Percentiles rank a stretch among this genome's conserved stretches.
phyloP scores from a whole-genome alignment of 352 stramenopile genomes.

The Globisporangium lucens region DNA sequence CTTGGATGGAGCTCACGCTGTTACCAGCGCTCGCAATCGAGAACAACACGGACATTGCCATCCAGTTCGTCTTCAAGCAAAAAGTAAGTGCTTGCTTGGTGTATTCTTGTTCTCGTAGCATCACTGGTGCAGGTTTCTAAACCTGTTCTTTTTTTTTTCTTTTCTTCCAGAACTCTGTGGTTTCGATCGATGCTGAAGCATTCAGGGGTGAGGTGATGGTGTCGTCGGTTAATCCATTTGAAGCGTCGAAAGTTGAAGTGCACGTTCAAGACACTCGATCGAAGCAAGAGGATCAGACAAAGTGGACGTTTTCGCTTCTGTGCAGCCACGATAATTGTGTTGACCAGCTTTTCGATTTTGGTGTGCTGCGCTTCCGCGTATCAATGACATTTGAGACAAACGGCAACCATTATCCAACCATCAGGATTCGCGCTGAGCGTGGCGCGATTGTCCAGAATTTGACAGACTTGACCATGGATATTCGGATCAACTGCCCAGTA shows the following conservation, averaged over 20 bases:
- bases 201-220: conserved; percentile 20
- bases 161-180: neutral
- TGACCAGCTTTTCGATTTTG: conserved; percentile 36
- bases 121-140: neutral
- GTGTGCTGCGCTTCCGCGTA: conserved; percentile 24
- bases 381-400: conserved; percentile 12
- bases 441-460: conserved; percentile 13
- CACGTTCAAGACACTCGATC: neutral
- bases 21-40: conserved; percentile 41
- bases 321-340: conserved; percentile 8
- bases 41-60: conserved; percentile 31
- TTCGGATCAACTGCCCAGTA: conserved; percentile 11
- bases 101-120: neutral
- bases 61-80: conserved; percentile 35
- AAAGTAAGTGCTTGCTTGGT: conserved; percentile 23
- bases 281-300: neutral
- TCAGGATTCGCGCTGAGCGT: conserved; percentile 33
- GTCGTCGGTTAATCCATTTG: conserved; percentile 42
- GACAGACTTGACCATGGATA: conserved; percentile 4
- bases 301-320: conserved; percentile 8
- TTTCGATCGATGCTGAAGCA: conserved; percentile 21
- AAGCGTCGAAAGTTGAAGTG: conserved; percentile 22
- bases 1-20: conserved; percentile 51
- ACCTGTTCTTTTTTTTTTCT: neutral
- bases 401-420: conserved; percentile 21